phyloP scores from a whole-genome alignment of 768 basidiomycete species.

The Tylopilus felleus region DNA sequence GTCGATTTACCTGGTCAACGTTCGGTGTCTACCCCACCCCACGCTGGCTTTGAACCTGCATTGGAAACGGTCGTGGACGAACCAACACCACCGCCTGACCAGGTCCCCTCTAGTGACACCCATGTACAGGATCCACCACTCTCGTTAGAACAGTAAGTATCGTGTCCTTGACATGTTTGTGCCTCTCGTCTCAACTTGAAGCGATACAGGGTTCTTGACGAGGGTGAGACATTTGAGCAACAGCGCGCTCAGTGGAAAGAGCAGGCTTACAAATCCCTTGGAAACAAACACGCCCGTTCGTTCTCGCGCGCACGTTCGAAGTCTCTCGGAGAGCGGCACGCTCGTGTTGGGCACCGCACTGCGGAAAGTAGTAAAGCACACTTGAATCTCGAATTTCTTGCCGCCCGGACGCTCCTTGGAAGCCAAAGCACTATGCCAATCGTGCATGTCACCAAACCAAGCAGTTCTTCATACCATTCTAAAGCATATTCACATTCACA shows the following conservation, averaged over 20 bases:
- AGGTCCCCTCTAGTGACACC: no score
- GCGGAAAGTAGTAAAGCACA: conserved; percentile 23
- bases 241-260: conserved; percentile 66
- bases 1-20: conserved; percentile 16
- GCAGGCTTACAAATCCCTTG: conserved; percentile 60
- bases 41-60: conserved; percentile 16
- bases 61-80: neutral
- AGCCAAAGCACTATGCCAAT: conserved; percentile 54
- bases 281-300: conserved; percentile 59
- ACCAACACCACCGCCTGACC: neutral
- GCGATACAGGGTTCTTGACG: conserved; percentile 57
- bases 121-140: conserved; percentile 52
- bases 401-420: conserved; percentile 64
- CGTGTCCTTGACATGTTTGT: neutral
- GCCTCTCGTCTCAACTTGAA: neutral
- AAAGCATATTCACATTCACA: conserved; percentile 30
- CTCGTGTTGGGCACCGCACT: conserved; percentile 11
- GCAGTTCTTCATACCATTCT: conserved; percentile 19
- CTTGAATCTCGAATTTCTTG: conserved; percentile 51
- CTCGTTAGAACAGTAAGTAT: conserved; percentile 47
- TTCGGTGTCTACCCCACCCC: conserved; percentile 2
- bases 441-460: conserved; percentile 24
- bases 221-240: conserved; percentile 55
- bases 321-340: conserved; percentile 24
- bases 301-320: conserved; percentile 55